Base-by-base conservation (phyloP, 2,329 filamentous ascomycete species). In the Gliomastix tumulicola region DNA sequence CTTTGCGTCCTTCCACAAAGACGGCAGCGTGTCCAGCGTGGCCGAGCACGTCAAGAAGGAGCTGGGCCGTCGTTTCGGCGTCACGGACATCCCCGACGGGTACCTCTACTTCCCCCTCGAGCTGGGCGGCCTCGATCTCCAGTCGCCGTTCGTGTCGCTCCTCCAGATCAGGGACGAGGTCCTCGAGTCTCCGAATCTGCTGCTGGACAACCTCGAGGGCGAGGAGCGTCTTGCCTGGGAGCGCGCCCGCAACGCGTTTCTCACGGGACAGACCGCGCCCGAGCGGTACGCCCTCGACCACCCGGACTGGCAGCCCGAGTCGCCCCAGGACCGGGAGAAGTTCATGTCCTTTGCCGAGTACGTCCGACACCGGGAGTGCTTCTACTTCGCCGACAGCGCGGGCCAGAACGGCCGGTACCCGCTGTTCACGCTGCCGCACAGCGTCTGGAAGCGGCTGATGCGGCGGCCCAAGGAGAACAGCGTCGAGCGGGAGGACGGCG, bases 21-120 rank as follows among this genome's bases (percentile, higher is more conserved):
- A 44, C 2, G 41, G 41, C 4, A 13, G 25, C 10, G 40, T 51
- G 3, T 54, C 48, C 4, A 71, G 67, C 21, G 70, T 79, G 3
- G 69, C 69, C 0, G 65, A 70, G n/a, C 68, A 77, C 43, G 62
- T 82, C 3, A 73, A 76, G 35, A 55, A 59, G 12, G 59, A 63
- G 7, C 71, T 83, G 10, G 46, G 57, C 5, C 49, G 66, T 8
- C 69, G 73, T 1, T 83, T 82, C 42, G 56, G 57, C 3, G 57
- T 67, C 21, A 41, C 43, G 2, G 43, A 67, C 18, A 49, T 72
- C 11, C 62, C 66, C 4, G 63, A 68, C 38, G 62, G 65, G 6
- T 71, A 63, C 36, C 56, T 71, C 32, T 68, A 65, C 44, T 68
- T 68, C 44, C 68, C 68, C 0, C 48, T 62, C 32, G 55, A 62